A percentile compares a stretch with the other conserved stretches of the same genome.
These are phyloP conservation scores for Hygrocybe coccinea DNA, from an alignment of 768 basidiomycete genomes.

Conservation along the genomic window DNA sequence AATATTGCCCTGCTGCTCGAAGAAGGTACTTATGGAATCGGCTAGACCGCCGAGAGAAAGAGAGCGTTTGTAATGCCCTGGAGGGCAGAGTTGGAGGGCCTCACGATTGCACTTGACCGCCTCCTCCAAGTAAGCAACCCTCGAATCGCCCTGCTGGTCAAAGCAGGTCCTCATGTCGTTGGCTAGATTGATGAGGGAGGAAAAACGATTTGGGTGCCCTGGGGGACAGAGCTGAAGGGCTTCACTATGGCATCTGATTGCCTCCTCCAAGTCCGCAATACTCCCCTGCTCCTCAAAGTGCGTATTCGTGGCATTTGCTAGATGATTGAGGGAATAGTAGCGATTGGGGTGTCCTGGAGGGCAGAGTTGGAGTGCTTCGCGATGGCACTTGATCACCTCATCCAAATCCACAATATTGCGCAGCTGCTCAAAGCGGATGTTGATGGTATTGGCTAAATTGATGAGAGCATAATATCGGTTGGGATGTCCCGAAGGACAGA, in stretches of 20 bases:
- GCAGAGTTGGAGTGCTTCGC: background rate
- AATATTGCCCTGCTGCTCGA: background rate
- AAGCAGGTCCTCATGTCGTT: background rate
- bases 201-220: background rate
- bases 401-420: background rate
- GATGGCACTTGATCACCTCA: background rate
- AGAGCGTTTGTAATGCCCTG: background rate
- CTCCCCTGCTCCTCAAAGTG: background rate
- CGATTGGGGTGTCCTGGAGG: background rate
- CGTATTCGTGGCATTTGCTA: background rate
- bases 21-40: background rate
- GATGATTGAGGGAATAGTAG: background rate
- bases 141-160: background rate
- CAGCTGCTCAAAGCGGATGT: background rate
- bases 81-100: background rate
- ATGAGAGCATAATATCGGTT: background rate
- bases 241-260: background rate
- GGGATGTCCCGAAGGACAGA: background rate
- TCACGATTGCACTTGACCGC: background rate
- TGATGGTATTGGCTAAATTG: background rate
- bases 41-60: background rate
- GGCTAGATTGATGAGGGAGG: background rate
- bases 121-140: background rate
- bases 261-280: background rate
- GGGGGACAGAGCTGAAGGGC: background rate